Evolutionary conservation across 2,329 filamentous ascomycete genomes (phyloP), one percentile per base, ranked within the genome.

Genomic region (Furcasterigmium sp.): DNA sequence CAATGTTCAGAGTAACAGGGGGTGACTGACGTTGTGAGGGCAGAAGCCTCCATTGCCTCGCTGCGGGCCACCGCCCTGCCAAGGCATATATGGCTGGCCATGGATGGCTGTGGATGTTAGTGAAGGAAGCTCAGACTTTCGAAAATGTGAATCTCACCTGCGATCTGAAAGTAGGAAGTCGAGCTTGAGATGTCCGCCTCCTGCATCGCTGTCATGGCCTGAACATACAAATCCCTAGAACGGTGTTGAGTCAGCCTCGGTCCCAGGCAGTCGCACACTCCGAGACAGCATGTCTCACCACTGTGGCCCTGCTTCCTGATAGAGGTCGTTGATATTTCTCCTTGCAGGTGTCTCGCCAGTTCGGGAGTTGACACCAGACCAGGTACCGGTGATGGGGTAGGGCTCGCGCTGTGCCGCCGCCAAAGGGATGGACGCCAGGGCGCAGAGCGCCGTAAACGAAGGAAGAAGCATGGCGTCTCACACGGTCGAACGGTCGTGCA

Each of bases 101-200:
- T 85, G 82, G 48, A 85, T 78, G 19, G 73, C 77, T 78, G 28
- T n/a, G 6, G 28, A 8, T 40, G 10, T 34, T 11, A 26, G 8
- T 40, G 4, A 29, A 19, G 29, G 29, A 4, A 32, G 29, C 14
- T 32, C 8, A 9, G 9, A 10, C 10, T n/a, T 14, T 3, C 2
- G 10, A 15, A 14, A 15, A 32, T 13, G 17, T 13, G 3, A 19
- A 14, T 11, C 68, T 45, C 56, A 75, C 82, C 78, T 35, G 76
- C 69, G 44, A 85, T 67, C 54, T 80, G 73, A 53, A 81, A 85
- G 59, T 75, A 85, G 0, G 80, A 83, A 19, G 76, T 60, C 46
- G 63, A 60, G 11, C 53, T 47, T 8, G 58, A 61, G 54, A 80
- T 73, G 46, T 75, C 63, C 42, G 70, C 67, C 36, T 61, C 57